Evolutionary conservation across 1,139 yeast species (phyloP), one percentile per base, ranked within the genome.

Genomic region (Zygoascus hellenicus): DNA sequence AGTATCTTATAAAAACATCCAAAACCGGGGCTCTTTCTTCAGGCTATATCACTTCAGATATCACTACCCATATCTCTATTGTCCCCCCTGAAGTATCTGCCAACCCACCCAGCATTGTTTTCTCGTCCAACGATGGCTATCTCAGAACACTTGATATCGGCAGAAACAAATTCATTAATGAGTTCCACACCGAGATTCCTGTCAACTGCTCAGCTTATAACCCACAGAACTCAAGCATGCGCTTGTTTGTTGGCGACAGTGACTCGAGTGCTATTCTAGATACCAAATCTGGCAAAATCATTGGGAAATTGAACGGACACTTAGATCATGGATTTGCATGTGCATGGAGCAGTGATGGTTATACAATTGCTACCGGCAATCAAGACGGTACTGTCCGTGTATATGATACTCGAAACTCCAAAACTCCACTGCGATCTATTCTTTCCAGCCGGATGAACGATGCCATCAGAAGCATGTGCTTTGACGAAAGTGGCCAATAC

Each of bases 381-480:
- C 85, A 80, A 59, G 86, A 80, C 59, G 75, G 81, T 2, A 72
- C 81, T 9, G 74, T 79, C 10, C 65, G 77, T 45, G 54, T 80
- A 9, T 78, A 78, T 72, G 85, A 80, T 59, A 63, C 60, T 10
- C 55, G 77, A 48, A 59, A 71, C 28, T 43, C 69, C 11, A 42
- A 69, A n/a, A 67, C 71, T 69, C 66, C 78, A 2, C 33, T 55
- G 13, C 59, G 56, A n/a, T 71, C 74, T 2, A 70, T 78, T 0
- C 26, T 22, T 22, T 49, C 55, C 5, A 65, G 71, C 0, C 58
- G 57, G 34, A 51, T 61, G 28, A 50, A 55, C 16, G 68, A 66
- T 2, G 80, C 83, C 0, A 73, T 80, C 4, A 63, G 84, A 42
- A 76, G 78, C 51, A 70, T 80, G 50, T 69, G 70, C 48, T 80